Conservation (phyloP, 2,329 filamentous ascomycete species). For the Cordyceps sp. region DNA sequence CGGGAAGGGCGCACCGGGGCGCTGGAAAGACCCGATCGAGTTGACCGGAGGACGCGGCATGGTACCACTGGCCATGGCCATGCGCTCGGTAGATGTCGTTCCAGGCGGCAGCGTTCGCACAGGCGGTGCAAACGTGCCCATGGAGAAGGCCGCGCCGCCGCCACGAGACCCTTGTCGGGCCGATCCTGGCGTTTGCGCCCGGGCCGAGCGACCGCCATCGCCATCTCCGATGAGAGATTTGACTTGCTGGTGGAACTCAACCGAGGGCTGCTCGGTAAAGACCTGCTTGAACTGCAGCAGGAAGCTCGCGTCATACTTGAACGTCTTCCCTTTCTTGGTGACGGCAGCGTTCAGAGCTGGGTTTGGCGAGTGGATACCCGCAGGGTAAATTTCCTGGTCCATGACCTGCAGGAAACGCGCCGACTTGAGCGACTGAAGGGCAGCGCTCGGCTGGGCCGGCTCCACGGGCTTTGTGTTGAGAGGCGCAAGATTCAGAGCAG, state of each 20-base stretch:
- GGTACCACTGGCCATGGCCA: slow-evolving; percentile 42
- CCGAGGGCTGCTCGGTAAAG: slow-evolving; percentile 89
- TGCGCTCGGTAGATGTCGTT: slow-evolving; percentile 64
- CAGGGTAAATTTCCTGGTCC: slow-evolving; percentile 65
- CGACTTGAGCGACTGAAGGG: slow-evolving; percentile 82
- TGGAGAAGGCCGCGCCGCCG: slow-evolving; percentile 34
- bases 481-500: slow-evolving; percentile 72
- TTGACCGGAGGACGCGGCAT: slow-evolving; percentile 30
- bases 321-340: slow-evolving; percentile 62
- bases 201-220: slow-evolving; percentile 38
- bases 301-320: slow-evolving; percentile 93
- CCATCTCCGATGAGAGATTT: slow-evolving; percentile 71
- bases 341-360: slow-evolving; percentile 74
- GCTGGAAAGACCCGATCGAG: slow-evolving; percentile 20
- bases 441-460: slow-evolving; percentile 81
- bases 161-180: slow-evolving; percentile 34
- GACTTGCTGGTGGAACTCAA: slow-evolving; percentile 86
- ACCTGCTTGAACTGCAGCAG: slow-evolving; percentile 90
- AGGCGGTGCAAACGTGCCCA: slow-evolving; percentile 50
- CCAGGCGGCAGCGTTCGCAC: slow-evolving; percentile 50
- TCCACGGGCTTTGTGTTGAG: slow-evolving; percentile 73
- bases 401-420: slow-evolving; percentile 75
- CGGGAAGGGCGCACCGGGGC: slow-evolving; percentile 42
- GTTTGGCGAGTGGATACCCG: slow-evolving; percentile 75
- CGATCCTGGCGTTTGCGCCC: slow-evolving; percentile 37